Base-by-base conservation (phyloP, 2,329 filamentous ascomycete genomes). In the Pestalotiopsis sp. region DNA sequence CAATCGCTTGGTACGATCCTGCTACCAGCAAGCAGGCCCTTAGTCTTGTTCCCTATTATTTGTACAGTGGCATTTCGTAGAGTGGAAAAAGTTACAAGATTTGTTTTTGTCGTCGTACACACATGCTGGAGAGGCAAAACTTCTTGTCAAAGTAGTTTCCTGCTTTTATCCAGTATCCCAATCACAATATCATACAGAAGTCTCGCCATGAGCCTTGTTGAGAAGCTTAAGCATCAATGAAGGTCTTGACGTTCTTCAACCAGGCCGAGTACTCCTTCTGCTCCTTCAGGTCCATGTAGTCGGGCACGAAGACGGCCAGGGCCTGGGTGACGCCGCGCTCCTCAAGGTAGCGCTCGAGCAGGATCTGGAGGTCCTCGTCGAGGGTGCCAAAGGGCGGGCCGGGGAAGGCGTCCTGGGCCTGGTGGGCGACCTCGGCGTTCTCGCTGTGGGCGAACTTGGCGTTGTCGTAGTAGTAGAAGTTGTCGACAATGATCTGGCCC, bases 201-300 rank as follows among this genome's bases (percentile, higher is more conserved):
- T 17, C 11, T 13, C 30, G 11, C 10, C 26, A 26, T 26, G 26
- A n/a, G 30, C 58, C 58, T 7, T 13, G 17, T 26, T 13, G 7
- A 60, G n/a, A 4, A 35, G 20, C 68, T 80, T 84, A 94, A 69
- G 89, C 90, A 78, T 92, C 91, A 73, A 98, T 85, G 78, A 98
- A 98, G 71, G 82, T 84, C 89, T 95, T 96, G 81, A 98, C 88
- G 78, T 92, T 92, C 80, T 90, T 88, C 80, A 99, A 84, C 96
- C 97, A 99, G 72, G 87, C 84, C 70, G 97, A 84, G 81, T 99
- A 99, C 87, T 99, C 96, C 83, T 90, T 92, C 89, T 98, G 95
- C 89, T 99, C 96, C 91, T 99, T 99, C 82, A 92, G 89, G 79
- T 98, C 94, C 77, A 98, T 94, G 84, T 97, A 99, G 80, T 98